Percentiles rank a stretch among this genome's conserved stretches.
These are phyloP conservation scores for Fusarium sp. DNA, from an alignment of 2,329 filamentous ascomycete species.

Conservation along the genomic window DNA sequence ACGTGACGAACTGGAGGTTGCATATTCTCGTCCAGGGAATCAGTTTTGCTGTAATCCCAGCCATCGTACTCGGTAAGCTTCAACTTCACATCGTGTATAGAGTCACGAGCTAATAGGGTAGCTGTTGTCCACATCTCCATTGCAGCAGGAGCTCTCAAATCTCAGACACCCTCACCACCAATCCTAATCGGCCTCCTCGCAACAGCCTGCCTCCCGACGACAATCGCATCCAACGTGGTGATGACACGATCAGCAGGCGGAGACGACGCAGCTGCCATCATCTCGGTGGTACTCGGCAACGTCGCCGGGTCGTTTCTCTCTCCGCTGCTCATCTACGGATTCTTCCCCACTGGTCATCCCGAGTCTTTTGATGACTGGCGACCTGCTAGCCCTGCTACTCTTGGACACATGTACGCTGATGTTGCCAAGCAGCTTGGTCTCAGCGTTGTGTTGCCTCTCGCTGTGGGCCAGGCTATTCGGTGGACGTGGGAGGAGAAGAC, in stretches of 20 bases:
- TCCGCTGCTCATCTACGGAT: conserved; percentile 72
- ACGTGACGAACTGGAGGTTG: conserved; percentile 75
- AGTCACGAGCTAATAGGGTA: conserved; percentile 40
- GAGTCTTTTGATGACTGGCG: conserved; percentile 68
- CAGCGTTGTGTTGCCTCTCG: conserved; percentile 73
- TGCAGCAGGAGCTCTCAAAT: conserved; percentile 60
- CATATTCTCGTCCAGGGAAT: conserved; percentile 76
- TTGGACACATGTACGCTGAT: conserved; percentile 72
- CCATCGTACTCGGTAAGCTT: conserved; percentile 67
- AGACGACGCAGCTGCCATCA: conserved; percentile 73
- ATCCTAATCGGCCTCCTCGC: conserved; percentile 77
- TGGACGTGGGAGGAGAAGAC: conserved; percentile 63
- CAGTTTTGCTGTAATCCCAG: conserved; percentile 75
- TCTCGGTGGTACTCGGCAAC: conserved; percentile 79
- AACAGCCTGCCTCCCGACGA: conserved; percentile 76
- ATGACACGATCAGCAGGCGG: conserved; percentile 79
- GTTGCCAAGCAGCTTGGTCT: conserved; percentile 78
- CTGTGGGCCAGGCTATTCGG: conserved; percentile 71
- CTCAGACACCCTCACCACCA: conserved; percentile 70
- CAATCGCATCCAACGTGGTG: conserved; percentile 79
- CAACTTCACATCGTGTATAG: not conserved
- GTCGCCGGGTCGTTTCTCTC: conserved; percentile 76
- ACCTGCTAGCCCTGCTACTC: conserved; percentile 63
- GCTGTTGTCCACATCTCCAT: conserved; percentile 62
- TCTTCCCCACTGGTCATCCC: conserved; percentile 61